A percentile compares a stretch with the other conserved stretches of the same genome.
phyloP scores from a whole-genome alignment of 176 grass and related monocot genomes.

The Microstegium vimineum region DNA sequence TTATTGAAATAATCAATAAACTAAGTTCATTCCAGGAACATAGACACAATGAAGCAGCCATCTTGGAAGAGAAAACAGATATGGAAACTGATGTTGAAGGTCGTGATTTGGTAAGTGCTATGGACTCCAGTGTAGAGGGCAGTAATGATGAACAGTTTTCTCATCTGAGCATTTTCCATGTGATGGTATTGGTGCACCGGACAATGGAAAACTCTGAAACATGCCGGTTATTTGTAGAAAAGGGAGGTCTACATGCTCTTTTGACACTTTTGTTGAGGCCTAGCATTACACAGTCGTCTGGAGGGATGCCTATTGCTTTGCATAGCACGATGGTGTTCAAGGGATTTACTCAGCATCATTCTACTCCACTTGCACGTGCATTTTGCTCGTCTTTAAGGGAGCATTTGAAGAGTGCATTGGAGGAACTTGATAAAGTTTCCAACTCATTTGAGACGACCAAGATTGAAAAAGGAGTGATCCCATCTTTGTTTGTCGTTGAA shows the following conservation, averaged over 20 bases:
- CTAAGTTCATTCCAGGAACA: conserved; percentile 56
- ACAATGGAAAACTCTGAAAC: conserved; percentile 99
- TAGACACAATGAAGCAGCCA: conserved; percentile 40
- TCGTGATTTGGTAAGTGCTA: conserved; percentile 72
- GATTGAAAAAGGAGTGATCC: conserved; percentile 47
- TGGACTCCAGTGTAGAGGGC: conserved; percentile 56
- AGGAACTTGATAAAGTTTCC: conserved; percentile 57
- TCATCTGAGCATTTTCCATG: conserved; percentile 95
- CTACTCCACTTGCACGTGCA: conserved; percentile 78
- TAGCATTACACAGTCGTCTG: conserved; percentile 95
- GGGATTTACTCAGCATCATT: conserved; percentile 95
- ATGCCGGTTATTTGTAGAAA: conserved; percentile 97
- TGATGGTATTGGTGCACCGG: conserved; percentile 91
- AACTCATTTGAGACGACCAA: conserved; percentile 37
- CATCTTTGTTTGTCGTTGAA: conserved; percentile 88
- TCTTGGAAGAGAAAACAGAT: conserved; percentile 59
- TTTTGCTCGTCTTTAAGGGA: conserved; percentile 85
- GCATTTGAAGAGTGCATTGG: conserved; percentile 78
- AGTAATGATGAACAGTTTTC: conserved; percentile 79
- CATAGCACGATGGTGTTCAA: conserved; percentile 99
- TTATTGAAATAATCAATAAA: conserved; percentile 93
- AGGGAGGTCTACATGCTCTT: conserved; percentile 73
- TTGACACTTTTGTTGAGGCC: conserved; percentile 82
- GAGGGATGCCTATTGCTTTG: conserved; percentile 98
- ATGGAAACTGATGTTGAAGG: conserved; percentile 96